phyloP scores from a whole-genome alignment of 768 basidiomycete species.

The Amyloporia xantha region DNA sequence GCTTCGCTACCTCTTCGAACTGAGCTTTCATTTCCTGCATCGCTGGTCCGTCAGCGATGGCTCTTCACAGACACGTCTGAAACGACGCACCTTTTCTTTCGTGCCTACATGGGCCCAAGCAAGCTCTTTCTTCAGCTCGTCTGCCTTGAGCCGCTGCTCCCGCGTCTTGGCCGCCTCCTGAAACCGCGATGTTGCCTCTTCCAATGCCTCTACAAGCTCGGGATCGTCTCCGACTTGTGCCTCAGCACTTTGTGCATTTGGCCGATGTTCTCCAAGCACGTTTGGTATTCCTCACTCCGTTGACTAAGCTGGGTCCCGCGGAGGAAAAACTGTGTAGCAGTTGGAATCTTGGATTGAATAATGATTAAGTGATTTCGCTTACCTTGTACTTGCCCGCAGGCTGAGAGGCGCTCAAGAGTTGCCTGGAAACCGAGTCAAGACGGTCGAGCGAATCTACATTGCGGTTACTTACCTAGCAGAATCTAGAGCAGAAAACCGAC shows the following conservation, averaged over 20 bases:
- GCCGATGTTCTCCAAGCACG: conserved; percentile 65
- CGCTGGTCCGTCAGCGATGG: neutral
- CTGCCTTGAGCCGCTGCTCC: conserved; percentile 59
- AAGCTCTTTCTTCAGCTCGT: conserved; percentile 70
- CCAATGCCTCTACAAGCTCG: conserved; percentile 61
- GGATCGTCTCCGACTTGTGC: conserved; percentile 70
- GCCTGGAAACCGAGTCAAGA: conserved; percentile 23
- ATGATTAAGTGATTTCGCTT: too few relatives aligned
- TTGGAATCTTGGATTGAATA: neutral
- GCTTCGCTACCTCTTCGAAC: conserved; percentile 34
- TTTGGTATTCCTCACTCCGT: conserved; percentile 80
- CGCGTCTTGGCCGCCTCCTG: conserved; percentile 71
- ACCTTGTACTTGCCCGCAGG: conserved; percentile 88
- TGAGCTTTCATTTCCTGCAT: conserved; percentile 41
- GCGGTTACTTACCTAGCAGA: conserved; percentile 32
- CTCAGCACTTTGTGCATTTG: conserved; percentile 58
- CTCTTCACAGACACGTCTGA: conserved; percentile 18
- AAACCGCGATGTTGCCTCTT: conserved; percentile 52
- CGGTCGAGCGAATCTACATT: neutral
- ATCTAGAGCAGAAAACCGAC: too few relatives aligned
- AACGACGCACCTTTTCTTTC: conserved; percentile 57
- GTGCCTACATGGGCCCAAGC: conserved; percentile 81
- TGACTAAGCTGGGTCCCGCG: conserved; percentile 88
- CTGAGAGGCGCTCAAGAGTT: conserved; percentile 80
- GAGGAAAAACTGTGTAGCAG: conserved; percentile 97